Percentiles rank a stretch among this genome's conserved stretches.
Evolutionary conservation across 805 yeast species (phyloP).

Genomic region (Cyberlindnera petersonii): DNA sequence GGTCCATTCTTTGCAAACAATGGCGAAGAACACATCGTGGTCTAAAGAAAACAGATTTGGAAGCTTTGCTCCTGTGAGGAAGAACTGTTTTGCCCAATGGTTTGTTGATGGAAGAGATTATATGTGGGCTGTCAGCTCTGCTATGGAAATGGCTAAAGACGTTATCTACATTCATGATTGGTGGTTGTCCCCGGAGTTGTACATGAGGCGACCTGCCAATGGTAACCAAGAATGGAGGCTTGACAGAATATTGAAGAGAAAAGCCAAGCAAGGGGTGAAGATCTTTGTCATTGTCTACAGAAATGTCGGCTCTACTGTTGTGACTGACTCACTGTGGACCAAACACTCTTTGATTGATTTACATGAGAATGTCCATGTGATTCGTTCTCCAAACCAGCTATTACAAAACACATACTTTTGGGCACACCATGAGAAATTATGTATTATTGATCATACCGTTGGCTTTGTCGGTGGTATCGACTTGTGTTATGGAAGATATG

Average conservation of each 20-base stretch:
- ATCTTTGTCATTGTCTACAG: constrained; percentile 88
- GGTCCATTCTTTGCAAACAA: constrained; percentile 66
- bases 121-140: constrained; percentile 93
- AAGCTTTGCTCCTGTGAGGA: constrained; percentile 89
- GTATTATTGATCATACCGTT: constrained; percentile 80
- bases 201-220: constrained; percentile 88
- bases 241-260: constrained; percentile 80
- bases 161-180: constrained; percentile 94
- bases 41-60: constrained; percentile 68
- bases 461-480: constrained; percentile 96
- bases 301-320: constrained; percentile 89
- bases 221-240: constrained; percentile 93
- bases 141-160: constrained; percentile 89
- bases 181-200: constrained; percentile 97
- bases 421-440: constrained; percentile 97
- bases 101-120: constrained; percentile 96
- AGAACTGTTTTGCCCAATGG: constrained; percentile 89
- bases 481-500: constrained; percentile 92
- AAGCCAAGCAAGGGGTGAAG: constrained; percentile 93
- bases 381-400: constrained; percentile 94
- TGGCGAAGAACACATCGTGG: constrained; percentile 73
- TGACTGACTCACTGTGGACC: constrained; percentile 91
- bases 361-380: constrained; percentile 81
- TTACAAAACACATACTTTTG: constrained; percentile 90
- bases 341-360: constrained; percentile 86